phyloP scores from a whole-genome alignment of 208 protist species.

The Kentomonas sorsogonicus region DNA sequence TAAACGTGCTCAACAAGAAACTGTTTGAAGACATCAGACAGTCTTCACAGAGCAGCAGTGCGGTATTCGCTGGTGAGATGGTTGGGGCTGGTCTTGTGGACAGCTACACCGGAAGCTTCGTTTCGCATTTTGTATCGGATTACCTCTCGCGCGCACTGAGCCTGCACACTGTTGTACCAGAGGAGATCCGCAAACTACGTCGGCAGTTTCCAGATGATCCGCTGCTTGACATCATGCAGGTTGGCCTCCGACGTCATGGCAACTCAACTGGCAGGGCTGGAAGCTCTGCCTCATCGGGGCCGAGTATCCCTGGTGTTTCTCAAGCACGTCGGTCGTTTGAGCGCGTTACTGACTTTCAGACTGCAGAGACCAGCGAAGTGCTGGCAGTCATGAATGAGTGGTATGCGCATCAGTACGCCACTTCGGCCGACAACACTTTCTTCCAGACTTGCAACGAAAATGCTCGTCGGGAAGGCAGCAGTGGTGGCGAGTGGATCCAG shows the following conservation, averaged over 20 bases:
- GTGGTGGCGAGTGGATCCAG: background rate
- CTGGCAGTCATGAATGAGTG: conserved; percentile 51
- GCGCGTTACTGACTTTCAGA: no score
- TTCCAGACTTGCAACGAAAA: conserved; percentile 32
- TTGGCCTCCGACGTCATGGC: conserved; percentile 20
- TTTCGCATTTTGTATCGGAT: conserved; percentile 37
- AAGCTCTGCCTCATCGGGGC: no score
- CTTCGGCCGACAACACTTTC: conserved; percentile 56
- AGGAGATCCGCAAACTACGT: conserved; percentile 30
- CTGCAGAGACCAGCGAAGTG: background rate
- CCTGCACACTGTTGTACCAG: conserved; percentile 53
- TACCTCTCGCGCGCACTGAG: conserved; percentile 55
- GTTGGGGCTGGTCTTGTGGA: conserved; percentile 62
- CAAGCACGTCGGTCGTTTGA: no score
- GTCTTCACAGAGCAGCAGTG: background rate
- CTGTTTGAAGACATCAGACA: background rate
- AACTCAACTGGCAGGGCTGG: no score
- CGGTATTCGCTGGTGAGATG: conserved; percentile 44
- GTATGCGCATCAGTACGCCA: conserved; percentile 81
- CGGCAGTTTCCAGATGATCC: conserved; percentile 50
- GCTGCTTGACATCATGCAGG: conserved; percentile 50
- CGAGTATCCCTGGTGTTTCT: no score
- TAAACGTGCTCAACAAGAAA: conserved; percentile 73
- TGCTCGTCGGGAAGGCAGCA: background rate
- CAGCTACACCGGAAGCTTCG: conserved; percentile 54